Base-by-base conservation (phyloP, 192 early-diverging fungal genomes). In the Linderina pennispora region DNA sequence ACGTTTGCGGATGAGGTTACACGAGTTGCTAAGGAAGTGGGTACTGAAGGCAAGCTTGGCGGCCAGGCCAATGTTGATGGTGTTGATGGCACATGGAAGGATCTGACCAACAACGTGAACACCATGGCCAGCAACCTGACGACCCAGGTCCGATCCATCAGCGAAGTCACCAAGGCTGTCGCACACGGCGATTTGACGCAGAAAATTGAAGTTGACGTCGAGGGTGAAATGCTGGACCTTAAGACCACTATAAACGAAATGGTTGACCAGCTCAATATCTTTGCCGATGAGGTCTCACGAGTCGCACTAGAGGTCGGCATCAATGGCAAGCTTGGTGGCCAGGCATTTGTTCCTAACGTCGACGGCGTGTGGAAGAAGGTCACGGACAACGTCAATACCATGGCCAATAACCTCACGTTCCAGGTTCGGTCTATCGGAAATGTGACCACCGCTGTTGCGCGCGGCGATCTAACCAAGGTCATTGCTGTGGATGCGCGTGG, bases 1-100 rank as follows among this genome's bases (percentile, higher is more conserved):
- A 56, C 45, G 16, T 74, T 82, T 47, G 73, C 77, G 17, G 48
- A 61, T 13, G 79, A 85, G 54, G 71, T 85, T 8, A 78, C 77
- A 20, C 66, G 79, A 44, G 82, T 86, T 11, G 78, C 83, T 31
- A 71, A 72, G 2, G 77, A 84, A 38, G 77, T 77, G 7, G 82
- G 77, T 11, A 76, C 79, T 18, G 78, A 86, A 50, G 83, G 86
- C 8, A 79, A 77, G 36, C 62, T 88, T 1, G 86, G 86, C 28
- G 78, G 80, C 3, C 80, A 86, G 52, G 74, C 67, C 11, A 24
- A 24, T 0, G 54, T 57, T 4, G 23, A 21, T 2, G 45, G 53
- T 43, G 60, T 77, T 25, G 50, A 54, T 7, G 78, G 78, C n/a
- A 76, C 74, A 1, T 80, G 78, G 78, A 70, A 58, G 36, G 69